Percentiles rank a stretch among this genome's conserved stretches.
phyloP scores from a whole-genome alignment of 805 yeast genomes.

The Vanderwaltozyma yarrowii region DNA sequence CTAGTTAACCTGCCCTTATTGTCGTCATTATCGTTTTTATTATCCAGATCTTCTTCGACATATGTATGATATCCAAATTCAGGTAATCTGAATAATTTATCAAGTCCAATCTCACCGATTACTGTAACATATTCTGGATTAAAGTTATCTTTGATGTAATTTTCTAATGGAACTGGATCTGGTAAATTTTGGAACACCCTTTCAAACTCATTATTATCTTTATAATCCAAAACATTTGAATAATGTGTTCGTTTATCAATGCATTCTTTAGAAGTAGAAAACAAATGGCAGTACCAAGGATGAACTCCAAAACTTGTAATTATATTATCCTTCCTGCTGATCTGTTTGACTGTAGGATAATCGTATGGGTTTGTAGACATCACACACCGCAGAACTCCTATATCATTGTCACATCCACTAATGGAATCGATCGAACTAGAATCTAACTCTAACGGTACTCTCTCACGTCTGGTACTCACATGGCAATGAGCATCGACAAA shows the following conservation, averaged over 20 bases:
- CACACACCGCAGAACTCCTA: constrained; percentile 19
- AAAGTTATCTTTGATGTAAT: constrained; percentile 21
- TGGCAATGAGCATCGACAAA: constrained; percentile 33
- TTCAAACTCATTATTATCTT: constrained; percentile 24
- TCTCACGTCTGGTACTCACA: constrained; percentile 8
- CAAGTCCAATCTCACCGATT: constrained; percentile 90
- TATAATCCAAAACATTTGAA: constrained; percentile 32
- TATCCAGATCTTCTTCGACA: too few species aligned
- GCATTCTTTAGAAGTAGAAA: constrained; percentile 25
- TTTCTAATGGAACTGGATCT: constrained; percentile 40
- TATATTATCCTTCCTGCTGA: constrained; percentile 4
- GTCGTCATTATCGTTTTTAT: too few species aligned
- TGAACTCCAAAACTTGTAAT: constrained; percentile 63
- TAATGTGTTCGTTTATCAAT: constrained; percentile 46
- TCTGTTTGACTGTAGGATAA: constrained; percentile 15
- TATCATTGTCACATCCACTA: constrained; percentile 3
- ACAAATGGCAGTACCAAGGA: constrained; percentile 83
- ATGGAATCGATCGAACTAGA: too few species aligned
- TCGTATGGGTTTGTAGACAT: constrained; percentile 40
- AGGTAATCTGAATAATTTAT: constrained; percentile 64
- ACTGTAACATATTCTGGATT: constrained; percentile 25
- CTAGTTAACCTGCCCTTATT: constrained; percentile 26
- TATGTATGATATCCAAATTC: constrained; percentile 40
- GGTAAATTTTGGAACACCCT: constrained; percentile 45
- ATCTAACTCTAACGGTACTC: too few species aligned